Percentiles rank a stretch among this genome's conserved stretches.
These are phyloP conservation scores for Galium porrigens DNA, from an alignment of 305 asterid genomes.

Conservation along the genomic window DNA sequence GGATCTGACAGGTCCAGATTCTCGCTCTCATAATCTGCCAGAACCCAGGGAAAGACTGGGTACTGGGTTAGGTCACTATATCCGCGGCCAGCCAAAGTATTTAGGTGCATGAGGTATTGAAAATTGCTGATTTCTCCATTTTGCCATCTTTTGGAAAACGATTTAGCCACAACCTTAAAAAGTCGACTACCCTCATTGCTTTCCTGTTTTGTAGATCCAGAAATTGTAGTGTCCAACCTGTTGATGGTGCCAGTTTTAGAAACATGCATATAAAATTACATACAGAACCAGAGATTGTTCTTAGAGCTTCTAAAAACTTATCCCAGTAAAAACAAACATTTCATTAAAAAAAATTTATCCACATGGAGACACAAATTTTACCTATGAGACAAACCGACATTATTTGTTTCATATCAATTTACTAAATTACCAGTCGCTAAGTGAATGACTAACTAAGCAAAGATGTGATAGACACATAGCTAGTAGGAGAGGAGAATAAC, in stretches of 20 bases:
- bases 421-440: not conserved
- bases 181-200: conserved; percentile 90
- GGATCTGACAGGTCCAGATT: conserved; percentile 68
- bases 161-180: conserved; percentile 83
- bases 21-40: conserved; percentile 92
- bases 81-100: conserved; percentile 98
- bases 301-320: not conserved
- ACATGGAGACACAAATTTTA: not conserved
- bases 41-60: conserved; percentile 97
- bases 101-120: conserved; percentile 97
- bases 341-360: not conserved
- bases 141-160: conserved; percentile 99
- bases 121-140: conserved; percentile 98
- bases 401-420: not conserved
- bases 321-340: not conserved
- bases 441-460: not conserved
- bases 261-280: not conserved
- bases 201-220: conserved; percentile 83
- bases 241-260: conserved; percentile 7
- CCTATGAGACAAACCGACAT: not conserved
- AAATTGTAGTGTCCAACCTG: conserved; percentile 93
- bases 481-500: conserved; percentile 20
- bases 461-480: not conserved
- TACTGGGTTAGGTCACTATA: conserved; percentile 98
- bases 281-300: not conserved